A percentile compares a stretch with the other conserved stretches of the same genome.
These are phyloP conservation scores for Fonsecaea monophora DNA, from an alignment of 2,329 filamentous ascomycete genomes.

Conservation along the genomic window DNA sequence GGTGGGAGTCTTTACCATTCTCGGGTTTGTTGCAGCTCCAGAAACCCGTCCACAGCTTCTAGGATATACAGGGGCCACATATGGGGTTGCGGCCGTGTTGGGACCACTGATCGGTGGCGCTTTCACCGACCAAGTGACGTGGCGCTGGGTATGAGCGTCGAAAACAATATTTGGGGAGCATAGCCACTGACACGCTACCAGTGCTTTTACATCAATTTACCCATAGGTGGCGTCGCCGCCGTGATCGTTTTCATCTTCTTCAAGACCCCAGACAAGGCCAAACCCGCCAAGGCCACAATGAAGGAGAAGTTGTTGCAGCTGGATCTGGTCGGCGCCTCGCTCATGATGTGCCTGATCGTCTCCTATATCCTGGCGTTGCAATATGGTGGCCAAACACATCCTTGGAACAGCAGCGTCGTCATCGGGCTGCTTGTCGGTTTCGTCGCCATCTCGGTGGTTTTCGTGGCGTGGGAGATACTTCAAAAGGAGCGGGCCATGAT, in stretches of 20 bases:
- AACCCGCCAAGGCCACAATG: conserved; percentile 38
- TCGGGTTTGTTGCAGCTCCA: conserved; percentile 56
- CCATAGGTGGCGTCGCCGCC: conserved; percentile 43
- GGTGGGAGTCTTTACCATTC: conserved; percentile 52
- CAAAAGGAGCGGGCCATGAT: too few species aligned
- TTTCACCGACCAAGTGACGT: conserved; percentile 44
- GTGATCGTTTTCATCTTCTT: conserved; percentile 43
- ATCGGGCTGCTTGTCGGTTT: conserved; percentile 57
- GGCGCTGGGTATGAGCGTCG: conserved; percentile 41
- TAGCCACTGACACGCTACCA: too few species aligned
- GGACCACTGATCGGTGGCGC: conserved; percentile 44
- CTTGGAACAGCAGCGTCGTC: conserved; percentile 50
- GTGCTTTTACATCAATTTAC: conserved; percentile 48
- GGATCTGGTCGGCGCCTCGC: conserved; percentile 52
- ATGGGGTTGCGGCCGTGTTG: conserved; percentile 42
- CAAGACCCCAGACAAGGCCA: conserved; percentile 39
- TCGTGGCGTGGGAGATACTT: conserved; percentile 38
- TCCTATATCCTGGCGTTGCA: conserved; percentile 57
- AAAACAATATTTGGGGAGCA: too few species aligned
- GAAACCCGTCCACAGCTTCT: conserved; percentile 57
- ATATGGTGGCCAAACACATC: conserved; percentile 50
- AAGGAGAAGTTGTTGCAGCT: conserved; percentile 53
- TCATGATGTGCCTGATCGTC: conserved; percentile 50
- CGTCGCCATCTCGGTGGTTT: conserved; percentile 46
- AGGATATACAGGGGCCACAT: conserved; percentile 42